phyloP scores from a whole-genome alignment of 2,329 filamentous ascomycete genomes.

The Chrysoporthe cubensis region DNA sequence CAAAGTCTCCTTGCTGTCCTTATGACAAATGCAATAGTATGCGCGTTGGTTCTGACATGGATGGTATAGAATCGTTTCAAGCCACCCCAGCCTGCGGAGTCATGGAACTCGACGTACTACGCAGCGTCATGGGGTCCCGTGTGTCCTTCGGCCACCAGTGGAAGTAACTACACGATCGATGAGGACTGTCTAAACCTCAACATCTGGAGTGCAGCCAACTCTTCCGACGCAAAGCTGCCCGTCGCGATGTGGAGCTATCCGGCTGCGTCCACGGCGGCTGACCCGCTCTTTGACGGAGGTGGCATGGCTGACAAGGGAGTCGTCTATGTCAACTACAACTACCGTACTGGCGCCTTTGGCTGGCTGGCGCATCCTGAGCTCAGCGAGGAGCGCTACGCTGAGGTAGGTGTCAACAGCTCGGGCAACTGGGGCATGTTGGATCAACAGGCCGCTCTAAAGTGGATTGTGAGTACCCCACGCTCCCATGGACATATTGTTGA shows the following conservation, averaged over 20 bases:
- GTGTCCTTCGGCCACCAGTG: conserved; percentile 38
- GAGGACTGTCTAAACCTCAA: conserved; percentile 60
- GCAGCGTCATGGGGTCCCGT: conserved; percentile 43
- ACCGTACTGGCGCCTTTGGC: conserved; percentile 68
- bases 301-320: conserved; percentile 60
- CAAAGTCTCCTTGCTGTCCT: neutral
- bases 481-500: too few species aligned
- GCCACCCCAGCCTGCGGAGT: conserved; percentile 41
- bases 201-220: conserved; percentile 44
- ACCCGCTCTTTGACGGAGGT: conserved; percentile 55
- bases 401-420: conserved; percentile 33
- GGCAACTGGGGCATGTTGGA: conserved; percentile 56
- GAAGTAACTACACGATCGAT: conserved; percentile 30
- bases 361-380: conserved; percentile 40
- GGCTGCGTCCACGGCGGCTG: neutral
- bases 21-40: neutral
- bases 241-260: conserved; percentile 54
- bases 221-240: conserved; percentile 41
- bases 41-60: neutral
- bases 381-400: conserved; percentile 26
- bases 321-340: conserved; percentile 63
- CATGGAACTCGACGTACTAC: conserved; percentile 33
- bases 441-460: conserved; percentile 40
- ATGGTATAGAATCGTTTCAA: conserved; percentile 47
- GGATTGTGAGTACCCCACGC: conserved; percentile 23